These are phyloP conservation scores for Lachnellula hyalina DNA, from an alignment of 2,329 filamentous ascomycete genomes.

Conservation along the genomic window DNA sequence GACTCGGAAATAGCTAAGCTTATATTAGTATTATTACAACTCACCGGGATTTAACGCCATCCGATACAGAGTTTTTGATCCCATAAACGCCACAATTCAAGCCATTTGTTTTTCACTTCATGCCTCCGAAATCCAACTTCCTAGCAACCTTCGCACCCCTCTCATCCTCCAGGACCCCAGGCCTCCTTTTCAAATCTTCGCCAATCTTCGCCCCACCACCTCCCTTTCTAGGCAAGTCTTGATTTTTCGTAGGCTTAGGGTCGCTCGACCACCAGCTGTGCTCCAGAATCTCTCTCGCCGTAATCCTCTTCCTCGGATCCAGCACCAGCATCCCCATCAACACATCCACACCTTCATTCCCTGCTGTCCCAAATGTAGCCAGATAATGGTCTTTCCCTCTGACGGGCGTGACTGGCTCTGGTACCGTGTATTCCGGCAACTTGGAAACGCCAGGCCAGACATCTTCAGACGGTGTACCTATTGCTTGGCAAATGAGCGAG, in stretches of 20 bases:
- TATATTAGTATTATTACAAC: neutral
- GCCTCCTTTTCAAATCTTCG: slow-evolving; percentile 73
- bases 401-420: slow-evolving; percentile 50
- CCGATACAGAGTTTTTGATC: neutral
- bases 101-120: slow-evolving; percentile 15
- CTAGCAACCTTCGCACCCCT: slow-evolving; percentile 54
- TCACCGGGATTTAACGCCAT: neutral
- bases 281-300: slow-evolving; percentile 68
- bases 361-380: slow-evolving; percentile 72
- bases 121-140: slow-evolving; percentile 30
- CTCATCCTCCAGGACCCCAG: slow-evolving; percentile 65
- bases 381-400: slow-evolving; percentile 68
- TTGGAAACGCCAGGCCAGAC: slow-evolving; percentile 90
- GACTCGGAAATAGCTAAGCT: too few relatives aligned
- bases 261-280: slow-evolving; percentile 84
- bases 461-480: slow-evolving; percentile 88
- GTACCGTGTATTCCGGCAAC: slow-evolving; percentile 73
- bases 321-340: slow-evolving; percentile 79
- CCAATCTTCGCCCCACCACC: slow-evolving; percentile 71
- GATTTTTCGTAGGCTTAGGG: slow-evolving; percentile 75
- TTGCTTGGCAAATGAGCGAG: slow-evolving; percentile 72
- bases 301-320: slow-evolving; percentile 81
- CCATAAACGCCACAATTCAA: neutral
- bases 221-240: slow-evolving; percentile 73
- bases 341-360: slow-evolving; percentile 78